Evolutionary conservation across 768 basidiomycete genomes (phyloP), one percentile per base, ranked within the genome.

Genomic region (Thelephora aurantiotincta): DNA sequence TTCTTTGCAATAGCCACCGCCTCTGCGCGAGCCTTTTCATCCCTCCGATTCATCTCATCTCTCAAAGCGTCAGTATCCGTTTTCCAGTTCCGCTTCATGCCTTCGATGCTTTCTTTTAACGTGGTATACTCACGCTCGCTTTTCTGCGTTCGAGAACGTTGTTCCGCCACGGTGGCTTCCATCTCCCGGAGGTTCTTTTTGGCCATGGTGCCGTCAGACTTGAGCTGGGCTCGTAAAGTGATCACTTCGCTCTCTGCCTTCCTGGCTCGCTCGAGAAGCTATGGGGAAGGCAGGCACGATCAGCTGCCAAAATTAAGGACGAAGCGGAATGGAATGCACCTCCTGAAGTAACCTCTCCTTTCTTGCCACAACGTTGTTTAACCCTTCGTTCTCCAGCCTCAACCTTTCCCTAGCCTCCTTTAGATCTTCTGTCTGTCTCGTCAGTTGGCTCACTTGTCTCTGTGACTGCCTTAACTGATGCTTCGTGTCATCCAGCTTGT

Each of bases 321-420:
- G 7, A 42, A 37, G 14, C 20, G 2, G 45, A 42, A 49, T 16
- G 48, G 11, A 18, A 55, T 68, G 48, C 52, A 85, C 84, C 70
- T 93, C 90, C 64, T 92, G 90, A 51, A 90, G 63, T 47, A 91
- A 55, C 52, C 90, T 71, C 64, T 93, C 90, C 60, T 92, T 92
- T 50, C 90, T 70, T 23, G 86, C 77, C 19, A 93, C 83, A 14
- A 91, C 88, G 52, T 88, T 87, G 56, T 89, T 89, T 54, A 92
- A 61, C 2, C 82, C 83, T 58, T 92, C 90, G 55, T 89, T 92
- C 64, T 93, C 90, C 44, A 88, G 58, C 48, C 87, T 64, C 52
- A 91, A 63, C 43, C 90, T 69, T 61, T 93, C 90, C 52, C 88
- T 71, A 2, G 77, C 82, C 60, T 92, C 90, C 60, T 90, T 91